A percentile compares a stretch with the other conserved stretches of the same genome.
These are phyloP conservation scores for Gentiana macrophylla DNA, from an alignment of 257 asterid species.

Conservation along the genomic window DNA sequence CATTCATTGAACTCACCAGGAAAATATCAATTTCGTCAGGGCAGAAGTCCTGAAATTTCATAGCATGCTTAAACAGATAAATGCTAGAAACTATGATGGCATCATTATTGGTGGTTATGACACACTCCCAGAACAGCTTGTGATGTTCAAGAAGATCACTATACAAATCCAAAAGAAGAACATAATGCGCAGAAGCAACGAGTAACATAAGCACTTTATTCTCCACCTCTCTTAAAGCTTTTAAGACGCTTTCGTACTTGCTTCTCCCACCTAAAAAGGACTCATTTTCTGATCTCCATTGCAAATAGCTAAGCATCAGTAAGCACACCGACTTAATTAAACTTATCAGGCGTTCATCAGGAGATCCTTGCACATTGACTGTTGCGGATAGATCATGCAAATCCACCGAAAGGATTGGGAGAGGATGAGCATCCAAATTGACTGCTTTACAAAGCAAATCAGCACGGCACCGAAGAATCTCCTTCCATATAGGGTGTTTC, in stretches of 20 bases:
- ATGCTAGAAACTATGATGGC: constrained; percentile 42
- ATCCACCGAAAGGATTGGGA: constrained; percentile 50
- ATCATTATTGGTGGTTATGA: constrained; percentile 25
- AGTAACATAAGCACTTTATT: constrained; percentile 51
- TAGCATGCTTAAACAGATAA: constrained; percentile 42
- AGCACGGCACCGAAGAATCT: constrained; percentile 38
- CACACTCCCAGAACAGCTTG: constrained; percentile 54
- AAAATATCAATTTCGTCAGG: constrained; percentile 48
- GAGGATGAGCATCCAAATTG: constrained; percentile 17
- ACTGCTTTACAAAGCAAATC: constrained; percentile 24
- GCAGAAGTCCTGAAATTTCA: constrained; percentile 33
- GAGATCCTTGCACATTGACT: constrained; percentile 25
- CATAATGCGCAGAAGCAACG: constrained; percentile 44
- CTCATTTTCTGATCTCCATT: constrained; percentile 55
- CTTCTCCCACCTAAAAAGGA: constrained; percentile 14
- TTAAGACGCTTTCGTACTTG: constrained; percentile 28
- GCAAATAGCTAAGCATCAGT: constrained; percentile 63
- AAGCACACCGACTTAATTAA: constrained; percentile 41
- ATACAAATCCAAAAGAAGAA: constrained; percentile 39
- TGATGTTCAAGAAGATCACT: constrained; percentile 69
- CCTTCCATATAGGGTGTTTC: constrained; percentile 68
- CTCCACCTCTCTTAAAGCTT: constrained; percentile 46
- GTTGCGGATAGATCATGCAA: constrained; percentile 29
- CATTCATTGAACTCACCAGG: constrained; percentile 36
- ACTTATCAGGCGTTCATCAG: constrained; percentile 27